These are phyloP conservation scores for Xylaria sp. DNA, from an alignment of 2,329 filamentous ascomycete genomes.

Conservation along the genomic window DNA sequence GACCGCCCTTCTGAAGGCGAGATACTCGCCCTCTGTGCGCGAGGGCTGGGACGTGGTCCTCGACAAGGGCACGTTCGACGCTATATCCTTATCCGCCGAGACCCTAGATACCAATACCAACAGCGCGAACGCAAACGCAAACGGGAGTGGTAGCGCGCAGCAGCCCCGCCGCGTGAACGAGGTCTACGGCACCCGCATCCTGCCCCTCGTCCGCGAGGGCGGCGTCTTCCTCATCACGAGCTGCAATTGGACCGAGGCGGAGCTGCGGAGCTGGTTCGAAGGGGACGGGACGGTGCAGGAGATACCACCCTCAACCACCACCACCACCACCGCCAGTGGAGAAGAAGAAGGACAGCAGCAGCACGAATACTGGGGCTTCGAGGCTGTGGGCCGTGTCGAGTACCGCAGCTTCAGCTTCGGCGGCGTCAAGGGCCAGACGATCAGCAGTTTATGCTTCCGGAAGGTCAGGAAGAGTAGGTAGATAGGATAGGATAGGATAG, in stretches of 20 bases:
- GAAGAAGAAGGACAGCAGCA: constrained; percentile 21
- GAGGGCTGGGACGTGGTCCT: constrained; percentile 84
- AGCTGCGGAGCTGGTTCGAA: constrained; percentile 81
- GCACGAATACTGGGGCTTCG: constrained; percentile 52
- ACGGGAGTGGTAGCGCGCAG: constrained; percentile 43
- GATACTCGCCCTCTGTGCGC: constrained; percentile 11
- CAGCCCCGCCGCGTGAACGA: constrained; percentile 70
- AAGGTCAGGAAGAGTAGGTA: constrained; percentile 44
- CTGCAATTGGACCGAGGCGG: constrained; percentile 96
- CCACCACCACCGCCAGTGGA: no score
- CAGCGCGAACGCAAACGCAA: background rate
- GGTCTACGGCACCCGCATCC: constrained; percentile 73
- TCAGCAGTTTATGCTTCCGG: constrained; percentile 84
- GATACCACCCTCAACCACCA: background rate
- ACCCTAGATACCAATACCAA: constrained; percentile 22
- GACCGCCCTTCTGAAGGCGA: constrained; percentile 42
- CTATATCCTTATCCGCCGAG: constrained; percentile 76
- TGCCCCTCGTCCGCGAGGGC: constrained; percentile 69
- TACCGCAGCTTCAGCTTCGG: constrained; percentile 92
- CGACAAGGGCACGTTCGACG: constrained; percentile 99
- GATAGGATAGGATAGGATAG: background rate
- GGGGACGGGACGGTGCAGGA: constrained; percentile 35
- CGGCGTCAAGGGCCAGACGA: constrained; percentile 84
- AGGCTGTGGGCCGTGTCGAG: constrained; percentile 70
- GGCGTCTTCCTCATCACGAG: constrained; percentile 87